These are phyloP conservation scores for Pleurotus giganteus DNA, from an alignment of 768 basidiomycete genomes.

Conservation along the genomic window DNA sequence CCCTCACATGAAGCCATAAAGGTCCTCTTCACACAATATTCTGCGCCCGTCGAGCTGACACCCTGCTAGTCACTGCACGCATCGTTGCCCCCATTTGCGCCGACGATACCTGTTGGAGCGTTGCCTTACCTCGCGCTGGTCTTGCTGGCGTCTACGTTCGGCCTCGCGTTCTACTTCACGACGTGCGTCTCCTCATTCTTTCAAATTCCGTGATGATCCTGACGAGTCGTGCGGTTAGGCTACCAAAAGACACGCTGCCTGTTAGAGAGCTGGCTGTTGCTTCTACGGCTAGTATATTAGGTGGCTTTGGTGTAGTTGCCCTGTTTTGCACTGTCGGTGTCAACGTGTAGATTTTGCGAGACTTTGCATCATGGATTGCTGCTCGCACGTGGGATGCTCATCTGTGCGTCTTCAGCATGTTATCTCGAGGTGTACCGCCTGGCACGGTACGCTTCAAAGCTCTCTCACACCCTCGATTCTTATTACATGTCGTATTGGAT, in stretches of 20 bases:
- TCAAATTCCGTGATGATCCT: slow-evolving; percentile 10
- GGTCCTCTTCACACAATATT: slow-evolving; percentile 25
- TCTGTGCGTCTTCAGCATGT: too few relatives aligned
- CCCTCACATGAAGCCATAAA: slow-evolving; percentile 52
- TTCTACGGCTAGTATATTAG: slow-evolving; percentile 69
- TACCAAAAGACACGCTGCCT: slow-evolving; percentile 67
- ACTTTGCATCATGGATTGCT: too few relatives aligned
- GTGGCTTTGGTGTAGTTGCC: slow-evolving; percentile 86
- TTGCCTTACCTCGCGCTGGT: slow-evolving; percentile 76
- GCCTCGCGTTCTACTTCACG: slow-evolving; percentile 88
- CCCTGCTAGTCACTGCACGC: slow-evolving; percentile 54
- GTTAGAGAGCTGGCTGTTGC: slow-evolving; percentile 71
- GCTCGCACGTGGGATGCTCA: too few relatives aligned
- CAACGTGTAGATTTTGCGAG: slow-evolving; percentile 72
- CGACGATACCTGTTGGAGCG: slow-evolving; percentile 61
- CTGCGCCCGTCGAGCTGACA: background rate
- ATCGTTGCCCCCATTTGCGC: slow-evolving; percentile 67
- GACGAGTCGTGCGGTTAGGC: slow-evolving; percentile 39
- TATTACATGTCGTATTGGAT: too few relatives aligned
- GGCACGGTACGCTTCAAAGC: too few relatives aligned
- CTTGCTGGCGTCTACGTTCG: slow-evolving; percentile 74
- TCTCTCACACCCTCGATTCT: too few relatives aligned
- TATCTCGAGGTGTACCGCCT: too few relatives aligned
- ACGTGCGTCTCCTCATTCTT: slow-evolving; percentile 50
- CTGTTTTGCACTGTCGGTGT: slow-evolving; percentile 87